Evolutionary conservation across 129 eudicot species (phyloP).

Genomic region (Scalesia atractyloides): DNA sequence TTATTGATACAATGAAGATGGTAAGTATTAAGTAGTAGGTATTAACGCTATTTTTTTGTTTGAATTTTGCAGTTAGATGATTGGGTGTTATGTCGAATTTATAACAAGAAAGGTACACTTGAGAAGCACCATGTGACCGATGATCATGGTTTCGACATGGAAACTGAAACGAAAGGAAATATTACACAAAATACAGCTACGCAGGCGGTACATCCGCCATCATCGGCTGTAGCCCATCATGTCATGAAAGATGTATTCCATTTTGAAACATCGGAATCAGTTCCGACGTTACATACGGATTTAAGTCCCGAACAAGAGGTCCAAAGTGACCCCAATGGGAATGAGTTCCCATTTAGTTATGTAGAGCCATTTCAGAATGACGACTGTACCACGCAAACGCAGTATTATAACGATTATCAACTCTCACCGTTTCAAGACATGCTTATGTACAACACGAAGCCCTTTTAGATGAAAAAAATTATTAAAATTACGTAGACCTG

Average conservation of each 20-base stretch:
- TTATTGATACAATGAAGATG: background rate
- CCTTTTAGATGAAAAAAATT: conserved; percentile 30
- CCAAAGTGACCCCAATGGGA: conserved; percentile 47
- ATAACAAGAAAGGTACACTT: conserved; percentile 64
- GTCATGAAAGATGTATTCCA: conserved; percentile 38
- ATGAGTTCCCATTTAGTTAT: conserved; percentile 38
- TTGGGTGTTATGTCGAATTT: conserved; percentile 81
- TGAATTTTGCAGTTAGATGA: conserved; percentile 53
- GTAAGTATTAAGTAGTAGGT: no score
- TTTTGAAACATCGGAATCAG: conserved; percentile 55
- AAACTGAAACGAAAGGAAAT: conserved; percentile 49
- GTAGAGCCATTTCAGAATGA: conserved; percentile 47
- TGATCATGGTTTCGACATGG: conserved; percentile 43
- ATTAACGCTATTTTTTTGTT: background rate
- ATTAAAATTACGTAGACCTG: conserved; percentile 30
- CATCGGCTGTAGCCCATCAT: conserved; percentile 26
- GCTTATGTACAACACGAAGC: conserved; percentile 42
- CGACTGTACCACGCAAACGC: conserved; percentile 43
- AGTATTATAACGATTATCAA: conserved; percentile 47
- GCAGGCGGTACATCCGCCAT: conserved; percentile 15
- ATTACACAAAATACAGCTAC: conserved; percentile 11
- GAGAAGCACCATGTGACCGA: conserved; percentile 49
- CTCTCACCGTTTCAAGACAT: conserved; percentile 50
- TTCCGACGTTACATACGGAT: conserved; percentile 56
- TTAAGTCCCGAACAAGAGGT: conserved; percentile 67